phyloP scores from a whole-genome alignment of 345 rosid species.

The Corymbia maculata region DNA sequence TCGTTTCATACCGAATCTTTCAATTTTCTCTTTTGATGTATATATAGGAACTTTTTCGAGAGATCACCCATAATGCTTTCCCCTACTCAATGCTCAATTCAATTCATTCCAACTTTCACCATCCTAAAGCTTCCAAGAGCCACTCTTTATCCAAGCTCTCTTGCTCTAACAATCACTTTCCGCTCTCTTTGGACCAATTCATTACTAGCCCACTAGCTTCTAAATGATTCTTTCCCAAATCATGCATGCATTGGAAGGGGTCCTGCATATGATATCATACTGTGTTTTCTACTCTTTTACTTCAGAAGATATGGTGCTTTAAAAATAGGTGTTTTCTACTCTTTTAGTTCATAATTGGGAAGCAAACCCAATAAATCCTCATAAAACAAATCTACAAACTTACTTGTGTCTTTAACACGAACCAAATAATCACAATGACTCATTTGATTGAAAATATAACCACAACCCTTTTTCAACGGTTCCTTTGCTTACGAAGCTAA shows the following conservation, averaged over 20 bases:
- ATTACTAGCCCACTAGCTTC: fast-evolving
- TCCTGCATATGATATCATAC: neutral
- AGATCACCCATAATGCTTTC: too few relatives aligned
- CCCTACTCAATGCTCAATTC: neutral
- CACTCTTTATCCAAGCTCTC: fast-evolving
- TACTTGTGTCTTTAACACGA: neutral
- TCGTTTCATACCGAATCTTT: too few relatives aligned
- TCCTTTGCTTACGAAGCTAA: fast-evolving
- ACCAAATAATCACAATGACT: neutral
- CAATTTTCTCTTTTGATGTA: neutral
- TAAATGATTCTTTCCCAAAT: neutral
- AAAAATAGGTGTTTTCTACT: too few relatives aligned
- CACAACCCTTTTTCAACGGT: neutral
- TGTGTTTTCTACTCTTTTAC: neutral
- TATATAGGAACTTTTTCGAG: neutral
- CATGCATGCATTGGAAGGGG: fast-evolving
- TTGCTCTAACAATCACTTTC: fast-evolving
- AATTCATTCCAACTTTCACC: neutral
- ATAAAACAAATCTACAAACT: neutral
- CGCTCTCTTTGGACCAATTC: neutral
- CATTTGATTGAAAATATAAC: neutral
- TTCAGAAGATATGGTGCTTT: neutral
- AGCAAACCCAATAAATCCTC: neutral
- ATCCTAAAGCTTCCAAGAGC: fast-evolving
- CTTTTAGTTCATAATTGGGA: too few relatives aligned